Evolutionary conservation across 2,329 filamentous ascomycete genomes (phyloP).

Genomic region (Hypoxylon sp.): DNA sequence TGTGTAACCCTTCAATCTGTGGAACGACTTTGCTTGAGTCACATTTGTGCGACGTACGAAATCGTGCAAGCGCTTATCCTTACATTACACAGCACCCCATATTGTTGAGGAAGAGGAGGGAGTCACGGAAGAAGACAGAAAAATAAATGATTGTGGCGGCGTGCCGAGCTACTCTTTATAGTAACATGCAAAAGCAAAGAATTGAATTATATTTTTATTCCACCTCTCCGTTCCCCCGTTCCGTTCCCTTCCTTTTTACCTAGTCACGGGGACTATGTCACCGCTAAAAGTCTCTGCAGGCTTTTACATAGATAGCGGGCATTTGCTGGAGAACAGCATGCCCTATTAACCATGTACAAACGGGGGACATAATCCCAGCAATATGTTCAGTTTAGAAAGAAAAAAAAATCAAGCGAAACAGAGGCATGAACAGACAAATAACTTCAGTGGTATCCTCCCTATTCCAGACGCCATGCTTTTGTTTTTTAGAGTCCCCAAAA

Average conservation of each 20-base stretch:
- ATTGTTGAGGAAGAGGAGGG: slow-evolving; percentile 1
- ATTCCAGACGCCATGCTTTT: slow-evolving; percentile 53
- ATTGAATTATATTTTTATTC: slow-evolving; percentile 8
- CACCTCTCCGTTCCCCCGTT: background rate
- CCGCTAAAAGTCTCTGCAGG: slow-evolving; percentile 16
- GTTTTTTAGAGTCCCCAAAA: slow-evolving; percentile 44
- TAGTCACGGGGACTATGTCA: background rate
- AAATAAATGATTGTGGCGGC: slow-evolving; percentile 16
- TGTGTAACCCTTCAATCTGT: slow-evolving; percentile 23
- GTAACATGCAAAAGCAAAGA: slow-evolving; percentile 25
- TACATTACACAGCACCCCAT: slow-evolving; percentile 10
- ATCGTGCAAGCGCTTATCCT: slow-evolving; percentile 12
- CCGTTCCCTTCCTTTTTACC: slow-evolving; percentile 14
- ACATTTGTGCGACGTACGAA: slow-evolving; percentile 29
- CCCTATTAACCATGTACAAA: slow-evolving; percentile 31
- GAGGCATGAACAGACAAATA: slow-evolving; percentile 3
- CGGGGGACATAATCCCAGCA: slow-evolving; percentile 3
- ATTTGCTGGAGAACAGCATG: background rate
- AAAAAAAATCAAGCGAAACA: slow-evolving; percentile 26
- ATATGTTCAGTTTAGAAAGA: slow-evolving; percentile 38
- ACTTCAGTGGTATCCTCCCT: slow-evolving; percentile 59
- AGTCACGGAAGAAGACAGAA: background rate
- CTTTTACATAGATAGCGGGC: slow-evolving; percentile 1
- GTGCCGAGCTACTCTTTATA: slow-evolving; percentile 39
- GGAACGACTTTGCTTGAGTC: slow-evolving; percentile 16